These are phyloP conservation scores for Venturia carpophila DNA, from an alignment of 2,329 filamentous ascomycete species.

Conservation along the genomic window DNA sequence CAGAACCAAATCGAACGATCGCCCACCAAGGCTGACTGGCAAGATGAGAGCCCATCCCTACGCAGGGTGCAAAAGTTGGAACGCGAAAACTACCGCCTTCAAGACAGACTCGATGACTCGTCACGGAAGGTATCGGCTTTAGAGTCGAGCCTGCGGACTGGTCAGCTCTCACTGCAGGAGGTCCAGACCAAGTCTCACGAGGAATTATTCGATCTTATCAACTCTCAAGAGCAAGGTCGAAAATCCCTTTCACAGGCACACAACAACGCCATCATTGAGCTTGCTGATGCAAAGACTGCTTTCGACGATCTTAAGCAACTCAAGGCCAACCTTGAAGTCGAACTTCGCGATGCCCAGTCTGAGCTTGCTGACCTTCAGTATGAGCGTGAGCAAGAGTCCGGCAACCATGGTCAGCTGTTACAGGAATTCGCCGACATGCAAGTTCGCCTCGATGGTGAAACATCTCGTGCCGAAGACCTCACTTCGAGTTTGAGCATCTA, in stretches of 20 bases:
- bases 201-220: slow-evolving; percentile 85
- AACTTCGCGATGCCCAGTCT: slow-evolving; percentile 73
- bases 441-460: slow-evolving; percentile 83
- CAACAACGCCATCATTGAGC: slow-evolving; percentile 75
- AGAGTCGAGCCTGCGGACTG: slow-evolving; percentile 78
- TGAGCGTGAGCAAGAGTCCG: slow-evolving; percentile 76
- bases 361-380: slow-evolving; percentile 74
- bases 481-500: slow-evolving; percentile 78
- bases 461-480: slow-evolving; percentile 76
- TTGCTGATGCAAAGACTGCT: slow-evolving; percentile 77
- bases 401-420: slow-evolving; percentile 79
- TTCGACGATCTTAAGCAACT: slow-evolving; percentile 82
- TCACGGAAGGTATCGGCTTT: slow-evolving; percentile 83
- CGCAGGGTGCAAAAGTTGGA: slow-evolving; percentile 85
- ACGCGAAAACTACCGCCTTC: slow-evolving; percentile 80
- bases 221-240: slow-evolving; percentile 84
- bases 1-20: slow-evolving; percentile 77
- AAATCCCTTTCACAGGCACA: slow-evolving; percentile 74
- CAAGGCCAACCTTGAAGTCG: slow-evolving; percentile 71
- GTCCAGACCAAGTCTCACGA: slow-evolving; percentile 90
- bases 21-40: slow-evolving; percentile 51
- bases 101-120: slow-evolving; percentile 92
- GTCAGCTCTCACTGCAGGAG: slow-evolving; percentile 81
- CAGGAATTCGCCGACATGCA: slow-evolving; percentile 92
- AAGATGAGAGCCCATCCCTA: slow-evolving; percentile 70